Evolutionary conservation across 495 filamentous ascomycete genomes (phyloP), one percentile per base, ranked within the genome.

Genomic region (Elasticomyces elasticus): DNA sequence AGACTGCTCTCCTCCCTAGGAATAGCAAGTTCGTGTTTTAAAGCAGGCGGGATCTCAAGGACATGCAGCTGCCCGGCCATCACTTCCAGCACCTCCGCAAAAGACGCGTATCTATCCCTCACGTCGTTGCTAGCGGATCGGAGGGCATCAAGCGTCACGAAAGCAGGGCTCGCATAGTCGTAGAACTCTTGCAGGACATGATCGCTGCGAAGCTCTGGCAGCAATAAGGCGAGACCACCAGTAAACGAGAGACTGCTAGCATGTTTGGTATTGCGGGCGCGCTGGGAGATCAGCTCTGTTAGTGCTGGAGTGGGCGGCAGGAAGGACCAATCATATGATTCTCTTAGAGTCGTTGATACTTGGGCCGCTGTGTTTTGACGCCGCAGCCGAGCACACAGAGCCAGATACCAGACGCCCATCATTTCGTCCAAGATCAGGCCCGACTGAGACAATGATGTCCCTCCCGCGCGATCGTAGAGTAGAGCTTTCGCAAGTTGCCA

Each of bases 161-260:
- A 17, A 9, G 55, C 49, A 11, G 49, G n/a, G n/a, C 41, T 51
- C 40, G 41, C 42, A 25, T 44, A 52, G 41, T 58, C 55, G 19
- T 33, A 37, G 5, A 30, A 9, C 25, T 30, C 25, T 10, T 37
- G 10, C 31, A n/a, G 31, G 5, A 6, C 42, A 4, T n/a, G n/a
- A n/a, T n/a, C n/a, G n/a, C n/a, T n/a, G n/a, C n/a, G n/a, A 4
- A 5, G 2, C 20, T 45, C 42, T 10, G 42, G 42, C 11, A 45
- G 24, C 5, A 45, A 15, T 15, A 45, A 2, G 2, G 19, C 20
- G 20, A 45, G 42, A 19, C 42, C 42, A 15, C 15, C 11, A 17
- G 5, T 15, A 23, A 45, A 26, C 2, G 3, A 19, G 5, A 45
- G 20, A 7, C n/a, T n/a, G n/a, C n/a, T n/a, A n/a, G n/a, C n/a